Base-by-base conservation (phyloP, 2,329 filamentous ascomycete genomes). In the Nannizzia gypsea region DNA sequence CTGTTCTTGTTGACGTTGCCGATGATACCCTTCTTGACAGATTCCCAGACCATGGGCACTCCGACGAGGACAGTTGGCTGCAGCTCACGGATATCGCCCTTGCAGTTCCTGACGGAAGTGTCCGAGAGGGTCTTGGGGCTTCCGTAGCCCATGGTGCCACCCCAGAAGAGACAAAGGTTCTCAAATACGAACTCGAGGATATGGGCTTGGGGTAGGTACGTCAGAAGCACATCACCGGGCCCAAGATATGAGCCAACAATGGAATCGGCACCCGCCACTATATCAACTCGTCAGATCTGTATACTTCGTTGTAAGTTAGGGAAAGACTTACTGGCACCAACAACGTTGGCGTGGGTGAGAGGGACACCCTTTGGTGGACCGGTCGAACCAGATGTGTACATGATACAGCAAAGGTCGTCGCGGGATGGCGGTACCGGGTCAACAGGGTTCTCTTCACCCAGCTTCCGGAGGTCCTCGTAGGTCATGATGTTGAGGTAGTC, bases 141-240 rank as follows among this genome's bases (percentile, higher is more conserved):
- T 62, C 92, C 93, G 72, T 97, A 65, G 61, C 93, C 93, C 77
- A 99, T 85, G 34, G 88, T 91, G 66, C 87, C 91, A 66, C 93
- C 93, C 79, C 92, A 89, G 76, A 86, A 93, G 63, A 99, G 75
- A 61, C 88, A 89, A 6, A 92, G 79, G 72, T 95, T 96, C 76
- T 99, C 93, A 65, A 99, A 89, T 61, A 92, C 88, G 74, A 96
- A 93, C 74, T 99, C 93, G 68, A 99, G 85, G 68, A 97, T 97
- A 71, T 99, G 93, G 1, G 93, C 91, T 58, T 95, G 85, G 1
- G 93, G 93, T 13, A 99, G 83, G 73, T 97, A 99, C 22, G 91
- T 90, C 52, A 99, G 81, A 48, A 97, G 80, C 52, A 82, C 82
- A 67, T 99, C 93, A 52, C 81, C 83, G 61, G 87, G 84, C 62